Evolutionary conservation across 768 basidiomycete species (phyloP), one percentile per base, ranked within the genome.

Genomic region (Rhodotorula paludigena): DNA sequence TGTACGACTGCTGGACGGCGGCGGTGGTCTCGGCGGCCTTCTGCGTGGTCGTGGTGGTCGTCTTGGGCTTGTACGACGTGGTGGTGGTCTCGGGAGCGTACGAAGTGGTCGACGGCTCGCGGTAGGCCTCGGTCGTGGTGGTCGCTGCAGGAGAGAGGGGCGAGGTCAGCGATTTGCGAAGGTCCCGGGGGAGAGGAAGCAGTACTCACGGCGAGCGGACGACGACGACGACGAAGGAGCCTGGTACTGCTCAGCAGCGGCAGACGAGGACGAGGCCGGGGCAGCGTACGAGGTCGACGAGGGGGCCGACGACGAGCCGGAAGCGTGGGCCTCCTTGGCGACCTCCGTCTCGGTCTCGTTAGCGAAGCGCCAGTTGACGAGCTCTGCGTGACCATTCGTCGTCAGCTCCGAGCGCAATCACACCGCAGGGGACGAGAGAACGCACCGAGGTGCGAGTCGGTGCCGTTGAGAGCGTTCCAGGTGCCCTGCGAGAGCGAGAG

Each of bases 381-480:
- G 35, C 63, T 68, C 69, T 69, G 63, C n/a, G 15, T 16, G 20
- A 14, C 32, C 28, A 84, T 73, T 78, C 89, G 89, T 65, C 88
- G 72, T 79, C 88, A 85, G 79, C 88, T 87, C 23, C 59, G 71
- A 47, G 78, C 71, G 62, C 45, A 41, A 35, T n/a, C n/a, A n/a
- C n/a, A n/a, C 36, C 10, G n/a, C 11, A 28, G 30, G n/a, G 51
- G 33, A 16, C 57, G 42, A 53, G 67, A 47, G 48, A 56, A 51
- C 64, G 39, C 53, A 44, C 44, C 63, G 55, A 47, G 60, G 48
- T 54, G 44, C 28, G 63, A 45, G 38, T 51, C 53, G 58, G 49
- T 61, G 30, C 63, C 47, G 42, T 57, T 44, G 49, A 53, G 60
- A 48, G 80, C 82, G 30, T 77, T 72, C 80, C 83, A 87, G 59